Percentiles rank a stretch among this genome's conserved stretches.
phyloP scores from a whole-genome alignment of 1,284 basidiomycete genomes.

The Tausonia pullulans region DNA sequence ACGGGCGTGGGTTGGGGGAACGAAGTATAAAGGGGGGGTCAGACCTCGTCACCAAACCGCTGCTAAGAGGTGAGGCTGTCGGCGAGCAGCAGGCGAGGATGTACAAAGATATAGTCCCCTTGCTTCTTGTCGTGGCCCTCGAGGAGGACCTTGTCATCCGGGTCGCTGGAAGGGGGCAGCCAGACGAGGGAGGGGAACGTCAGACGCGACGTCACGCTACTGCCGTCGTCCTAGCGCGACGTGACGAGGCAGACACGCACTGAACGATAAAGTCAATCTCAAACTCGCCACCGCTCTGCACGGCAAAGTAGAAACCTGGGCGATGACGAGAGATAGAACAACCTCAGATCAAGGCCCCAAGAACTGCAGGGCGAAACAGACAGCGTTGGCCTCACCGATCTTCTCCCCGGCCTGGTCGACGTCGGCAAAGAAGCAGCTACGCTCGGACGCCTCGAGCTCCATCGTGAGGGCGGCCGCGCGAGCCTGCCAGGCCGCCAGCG shows the following conservation, averaged over 20 bases:
- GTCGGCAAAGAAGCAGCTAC: conserved; percentile 88
- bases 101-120: conserved; percentile 78
- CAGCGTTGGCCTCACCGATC: conserved; percentile 25
- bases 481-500: conserved; percentile 6
- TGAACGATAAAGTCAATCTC: conserved; percentile 85
- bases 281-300: conserved; percentile 94
- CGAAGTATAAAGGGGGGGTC: too few species aligned
- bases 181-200: neutral
- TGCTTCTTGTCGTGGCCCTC: conserved; percentile 81
- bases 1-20: too few species aligned
- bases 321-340: neutral
- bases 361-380: neutral
- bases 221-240: too few species aligned
- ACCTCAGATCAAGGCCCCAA: neutral
- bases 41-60: too few species aligned
- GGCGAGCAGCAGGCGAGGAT: neutral
- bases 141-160: conserved; percentile 71
- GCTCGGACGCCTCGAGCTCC: conserved; percentile 69
- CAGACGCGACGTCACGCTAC: too few species aligned
- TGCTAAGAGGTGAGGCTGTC: too few species aligned
- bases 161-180: conserved; percentile 50
- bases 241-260: neutral
- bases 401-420: conserved; percentile 52
- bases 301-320: conserved; percentile 46
- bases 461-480: conserved; percentile 69